A percentile compares a stretch with the other conserved stretches of the same genome.
phyloP scores from a whole-genome alignment of 169 alveolate species.

The Cryptosporidium muris region DNA sequence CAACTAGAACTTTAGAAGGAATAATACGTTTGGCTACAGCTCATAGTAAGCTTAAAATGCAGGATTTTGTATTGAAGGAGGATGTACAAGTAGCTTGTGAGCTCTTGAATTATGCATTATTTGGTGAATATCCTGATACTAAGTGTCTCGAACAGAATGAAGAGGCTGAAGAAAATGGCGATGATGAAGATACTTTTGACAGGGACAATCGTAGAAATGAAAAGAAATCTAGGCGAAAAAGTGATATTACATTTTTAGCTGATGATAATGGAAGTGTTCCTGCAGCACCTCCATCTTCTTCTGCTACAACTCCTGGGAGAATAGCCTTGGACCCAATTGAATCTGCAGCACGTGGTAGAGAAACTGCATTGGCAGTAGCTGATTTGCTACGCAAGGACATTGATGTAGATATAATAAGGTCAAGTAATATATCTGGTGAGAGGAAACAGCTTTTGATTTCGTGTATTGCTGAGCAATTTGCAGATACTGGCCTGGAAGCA shows the following conservation, averaged over 20 bases:
- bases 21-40: constrained; percentile 88
- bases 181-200: not conserved
- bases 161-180: not conserved
- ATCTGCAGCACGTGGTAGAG: constrained; percentile 61
- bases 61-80: constrained; percentile 81
- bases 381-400: constrained; percentile 26
- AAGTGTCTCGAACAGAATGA: not conserved
- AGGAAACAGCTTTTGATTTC: constrained; percentile 19
- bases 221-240: constrained; percentile 27
- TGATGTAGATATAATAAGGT: not conserved
- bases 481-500: constrained; percentile 58
- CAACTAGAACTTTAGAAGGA: constrained; percentile 87
- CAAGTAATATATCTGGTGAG: not conserved
- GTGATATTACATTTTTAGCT: not conserved
- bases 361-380: constrained; percentile 68
- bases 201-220: constrained; percentile 48
- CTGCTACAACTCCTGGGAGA: constrained; percentile 50
- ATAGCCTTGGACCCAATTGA: constrained; percentile 13
- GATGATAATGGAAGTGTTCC: constrained; percentile 29
- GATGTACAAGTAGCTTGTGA: constrained; percentile 80
- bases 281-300: constrained; percentile 61
- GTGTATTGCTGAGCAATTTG: constrained; percentile 53
- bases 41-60: constrained; percentile 84
- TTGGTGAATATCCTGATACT: constrained; percentile 75
- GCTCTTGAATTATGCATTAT: constrained; percentile 82